Evolutionary conservation across 2,329 filamentous ascomycete genomes (phyloP).

Genomic region (Botrytis porri): DNA sequence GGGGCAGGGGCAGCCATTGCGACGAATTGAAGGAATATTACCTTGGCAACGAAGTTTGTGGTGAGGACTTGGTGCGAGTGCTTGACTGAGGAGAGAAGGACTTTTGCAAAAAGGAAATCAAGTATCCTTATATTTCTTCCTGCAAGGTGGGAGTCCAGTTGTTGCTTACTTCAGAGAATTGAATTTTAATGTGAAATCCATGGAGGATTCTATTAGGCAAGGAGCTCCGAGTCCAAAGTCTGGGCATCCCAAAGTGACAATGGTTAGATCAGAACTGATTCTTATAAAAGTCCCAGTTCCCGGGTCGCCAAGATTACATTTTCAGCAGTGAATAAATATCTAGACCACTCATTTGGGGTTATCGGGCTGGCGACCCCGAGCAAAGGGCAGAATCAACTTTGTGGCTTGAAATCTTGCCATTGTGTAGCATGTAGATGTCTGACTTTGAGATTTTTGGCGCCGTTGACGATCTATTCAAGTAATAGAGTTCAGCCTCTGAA

Average conservation of each 20-base stretch:
- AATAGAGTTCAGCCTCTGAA: slow-evolving; percentile 6
- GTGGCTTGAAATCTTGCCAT: neutral
- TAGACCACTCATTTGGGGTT: neutral
- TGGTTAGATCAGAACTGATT: neutral
- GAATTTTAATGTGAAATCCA: neutral
- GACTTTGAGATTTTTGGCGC: neutral
- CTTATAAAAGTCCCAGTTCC: neutral
- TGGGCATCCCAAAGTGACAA: slow-evolving; percentile 8
- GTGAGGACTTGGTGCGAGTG: neutral
- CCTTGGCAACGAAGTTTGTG: neutral
- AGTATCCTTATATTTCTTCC: slow-evolving; percentile 13
- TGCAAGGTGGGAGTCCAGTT: neutral
- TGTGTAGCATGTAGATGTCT: slow-evolving; percentile 9
- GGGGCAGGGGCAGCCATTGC: slow-evolving; percentile 41
- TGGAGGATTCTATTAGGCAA: slow-evolving; percentile 3
- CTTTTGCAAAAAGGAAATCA: neutral
- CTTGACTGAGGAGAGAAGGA: slow-evolving; percentile 23
- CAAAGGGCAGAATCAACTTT: neutral
- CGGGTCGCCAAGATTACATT: neutral
- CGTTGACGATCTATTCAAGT: neutral
- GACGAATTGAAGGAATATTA: neutral
- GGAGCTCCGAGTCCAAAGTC: slow-evolving; percentile 19
- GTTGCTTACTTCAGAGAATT: neutral
- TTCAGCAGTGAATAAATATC: neutral
- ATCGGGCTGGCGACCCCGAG: neutral